Evolutionary conservation across 2,329 filamentous ascomycete species (phyloP).

Genomic region (Cryphonectria nitschkei): DNA sequence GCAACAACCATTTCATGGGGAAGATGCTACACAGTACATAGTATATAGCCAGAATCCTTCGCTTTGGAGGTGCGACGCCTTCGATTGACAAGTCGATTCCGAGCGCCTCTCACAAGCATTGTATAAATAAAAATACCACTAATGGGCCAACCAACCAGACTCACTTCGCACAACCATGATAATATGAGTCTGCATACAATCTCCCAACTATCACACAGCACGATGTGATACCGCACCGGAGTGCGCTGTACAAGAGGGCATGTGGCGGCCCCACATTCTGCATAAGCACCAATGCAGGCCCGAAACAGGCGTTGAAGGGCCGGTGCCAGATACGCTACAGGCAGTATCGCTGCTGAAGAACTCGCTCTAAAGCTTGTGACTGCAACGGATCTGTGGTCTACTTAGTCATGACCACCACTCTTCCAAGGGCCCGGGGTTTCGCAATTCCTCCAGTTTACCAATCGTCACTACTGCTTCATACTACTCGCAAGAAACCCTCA

Average conservation of each 20-base stretch:
- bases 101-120: neutral
- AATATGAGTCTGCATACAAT: neutral
- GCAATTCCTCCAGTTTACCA: conserved; percentile 13
- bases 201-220: neutral
- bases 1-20: neutral
- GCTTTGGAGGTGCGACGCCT: neutral
- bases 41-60: neutral
- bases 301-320: conserved; percentile 25
- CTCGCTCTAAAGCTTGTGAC: neutral
- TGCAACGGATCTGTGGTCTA: neutral
- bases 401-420: neutral
- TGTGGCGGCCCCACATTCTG: neutral
- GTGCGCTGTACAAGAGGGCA: neutral
- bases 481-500: neutral
- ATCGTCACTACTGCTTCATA: neutral
- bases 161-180: neutral
- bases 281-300: conserved; percentile 26
- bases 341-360: conserved; percentile 19
- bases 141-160: neutral
- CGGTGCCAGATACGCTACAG: conserved; percentile 15
- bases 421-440: neutral
- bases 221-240: neutral
- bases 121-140: neutral
- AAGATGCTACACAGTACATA: neutral
- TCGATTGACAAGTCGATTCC: neutral